Evolutionary conservation across 202 grass and related monocot genomes (phyloP), one percentile per base, ranked within the genome.

Genomic region (Panicum hallii): DNA sequence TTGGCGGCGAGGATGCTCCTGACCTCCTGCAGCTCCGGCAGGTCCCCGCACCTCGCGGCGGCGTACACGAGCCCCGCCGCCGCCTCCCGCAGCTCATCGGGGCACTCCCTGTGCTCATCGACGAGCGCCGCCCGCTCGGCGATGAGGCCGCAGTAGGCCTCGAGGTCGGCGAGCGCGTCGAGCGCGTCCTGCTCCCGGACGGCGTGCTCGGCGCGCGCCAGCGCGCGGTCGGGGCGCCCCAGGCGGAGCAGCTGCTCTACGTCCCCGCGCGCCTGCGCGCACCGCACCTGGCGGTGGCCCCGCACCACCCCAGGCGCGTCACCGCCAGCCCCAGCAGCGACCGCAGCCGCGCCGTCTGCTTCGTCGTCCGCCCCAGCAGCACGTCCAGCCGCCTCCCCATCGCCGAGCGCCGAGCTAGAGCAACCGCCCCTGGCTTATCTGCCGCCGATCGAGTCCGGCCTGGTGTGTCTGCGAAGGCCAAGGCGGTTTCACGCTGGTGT

Each of bases 301-400:
- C 94, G 93, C 82, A 91, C 84, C 61, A 99, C 91, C 79, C 75
- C 7, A 93, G 58, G 14, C 90, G 93, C 86, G 80, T 80, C 13
- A 47, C 52, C 19, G 91, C 76, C 4, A 99, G 84, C 0, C 13
- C n/a, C 15, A 99, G 79, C 1, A 92, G 46, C 22, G 93, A 71
- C 47, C 78, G 90, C 1, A 99, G 90, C 72, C 93, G 88, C 72
- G 80, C 79, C 49, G 86, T 93, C 78, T 95, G 86, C 85, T 87
- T 93, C 12, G 96, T 88, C 11, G 85, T 87, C 78, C 96, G 89
- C 7, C 96, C 91, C 0, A 95, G 86, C 43, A 98, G 72, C 76
- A 90, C 66, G 78, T 95, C 91, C 84, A 98, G 88, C 89, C 82
- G 90, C 89, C 91, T 79, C 71, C 96, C 96, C 96, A 95, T 95